Conservation (phyloP, 768 basidiomycete species). For the Pisolithus microcarpus region DNA sequence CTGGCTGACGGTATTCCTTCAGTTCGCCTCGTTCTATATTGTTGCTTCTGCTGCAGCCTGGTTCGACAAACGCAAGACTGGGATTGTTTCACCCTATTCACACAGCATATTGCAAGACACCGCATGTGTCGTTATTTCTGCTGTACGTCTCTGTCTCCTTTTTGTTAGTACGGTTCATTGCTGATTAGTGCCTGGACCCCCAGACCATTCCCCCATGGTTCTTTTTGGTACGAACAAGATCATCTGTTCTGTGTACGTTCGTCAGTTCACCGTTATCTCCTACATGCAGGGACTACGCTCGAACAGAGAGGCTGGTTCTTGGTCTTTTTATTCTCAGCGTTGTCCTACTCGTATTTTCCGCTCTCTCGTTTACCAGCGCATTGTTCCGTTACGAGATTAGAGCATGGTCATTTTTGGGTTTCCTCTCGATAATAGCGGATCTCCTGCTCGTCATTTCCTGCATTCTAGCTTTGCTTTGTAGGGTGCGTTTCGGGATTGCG, state of each 20-base stretch:
- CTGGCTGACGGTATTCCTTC: conserved; percentile 40
- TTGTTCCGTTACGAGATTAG: conserved; percentile 30
- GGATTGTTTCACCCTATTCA: conserved; percentile 26
- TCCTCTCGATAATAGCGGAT: conserved; percentile 35
- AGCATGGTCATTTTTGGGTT: conserved; percentile 39
- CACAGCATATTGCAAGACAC: conserved; percentile 34
- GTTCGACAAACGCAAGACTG: conserved; percentile 40
- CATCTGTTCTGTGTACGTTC: neutral
- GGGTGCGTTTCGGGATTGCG: conserved; percentile 49
- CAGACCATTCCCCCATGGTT: conserved; percentile 45
- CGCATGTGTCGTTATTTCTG: conserved; percentile 32
- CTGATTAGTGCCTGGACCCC: neutral
- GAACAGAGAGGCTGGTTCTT: conserved; percentile 36
- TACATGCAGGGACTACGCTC: conserved; percentile 44
- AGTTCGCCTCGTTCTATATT: conserved; percentile 44
- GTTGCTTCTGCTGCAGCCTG: conserved; percentile 41
- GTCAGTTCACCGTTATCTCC: neutral
- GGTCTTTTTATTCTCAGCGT: conserved; percentile 33
- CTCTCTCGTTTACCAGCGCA: conserved; percentile 37
- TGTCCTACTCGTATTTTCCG: conserved; percentile 32
- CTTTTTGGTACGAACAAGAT: conserved; percentile 28
- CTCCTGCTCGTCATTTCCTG: conserved; percentile 35
- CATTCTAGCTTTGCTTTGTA: conserved; percentile 40
- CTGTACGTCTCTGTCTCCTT: conserved; percentile 28
- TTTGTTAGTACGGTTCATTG: no score